A percentile compares a stretch with the other conserved stretches of the same genome.
Evolutionary conservation across 1,139 yeast species (phyloP).

Genomic region (Candida freyschussii): DNA sequence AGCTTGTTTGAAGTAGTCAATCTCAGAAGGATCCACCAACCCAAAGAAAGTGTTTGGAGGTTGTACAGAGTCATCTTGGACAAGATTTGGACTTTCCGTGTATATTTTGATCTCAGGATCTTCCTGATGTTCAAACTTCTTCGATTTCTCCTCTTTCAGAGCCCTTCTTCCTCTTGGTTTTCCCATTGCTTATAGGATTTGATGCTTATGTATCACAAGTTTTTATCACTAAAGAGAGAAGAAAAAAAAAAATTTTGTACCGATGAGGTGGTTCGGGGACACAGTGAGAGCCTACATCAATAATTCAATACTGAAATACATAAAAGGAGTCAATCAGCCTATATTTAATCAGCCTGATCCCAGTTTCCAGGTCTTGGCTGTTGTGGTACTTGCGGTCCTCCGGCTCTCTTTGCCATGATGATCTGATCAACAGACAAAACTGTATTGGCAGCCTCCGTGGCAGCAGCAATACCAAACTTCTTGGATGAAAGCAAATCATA

Average conservation of each 20-base stretch:
- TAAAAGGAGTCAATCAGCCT: background rate
- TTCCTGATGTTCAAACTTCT: conserved; percentile 14
- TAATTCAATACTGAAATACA: background rate
- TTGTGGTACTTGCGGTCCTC: conserved; percentile 88
- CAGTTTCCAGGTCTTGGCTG: conserved; percentile 92
- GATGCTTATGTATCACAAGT: too few species aligned
- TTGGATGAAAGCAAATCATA: conserved; percentile 79
- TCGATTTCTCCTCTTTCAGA: conserved; percentile 38
- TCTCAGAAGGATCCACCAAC: conserved; percentile 73
- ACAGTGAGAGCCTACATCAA: conserved; percentile 1
- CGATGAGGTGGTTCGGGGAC: conserved; percentile 18
- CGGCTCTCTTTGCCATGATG: conserved; percentile 84
- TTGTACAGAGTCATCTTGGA: conserved; percentile 9
- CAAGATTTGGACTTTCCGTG: conserved; percentile 1
- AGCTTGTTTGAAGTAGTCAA: conserved; percentile 89
- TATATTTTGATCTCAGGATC: conserved; percentile 11
- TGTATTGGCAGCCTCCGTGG: conserved; percentile 93
- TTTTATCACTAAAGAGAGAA: background rate
- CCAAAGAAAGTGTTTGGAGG: conserved; percentile 66
- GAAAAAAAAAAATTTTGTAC: conserved; percentile 5
- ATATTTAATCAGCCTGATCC: conserved; percentile 81
- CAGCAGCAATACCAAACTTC: conserved; percentile 83
- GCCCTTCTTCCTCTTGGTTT: conserved; percentile 70
- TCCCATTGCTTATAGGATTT: conserved; percentile 27
- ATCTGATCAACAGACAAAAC: conserved; percentile 87